Evolutionary conservation across 2,329 filamentous ascomycete genomes (phyloP).

Genomic region (Chlorencoelia australis): DNA sequence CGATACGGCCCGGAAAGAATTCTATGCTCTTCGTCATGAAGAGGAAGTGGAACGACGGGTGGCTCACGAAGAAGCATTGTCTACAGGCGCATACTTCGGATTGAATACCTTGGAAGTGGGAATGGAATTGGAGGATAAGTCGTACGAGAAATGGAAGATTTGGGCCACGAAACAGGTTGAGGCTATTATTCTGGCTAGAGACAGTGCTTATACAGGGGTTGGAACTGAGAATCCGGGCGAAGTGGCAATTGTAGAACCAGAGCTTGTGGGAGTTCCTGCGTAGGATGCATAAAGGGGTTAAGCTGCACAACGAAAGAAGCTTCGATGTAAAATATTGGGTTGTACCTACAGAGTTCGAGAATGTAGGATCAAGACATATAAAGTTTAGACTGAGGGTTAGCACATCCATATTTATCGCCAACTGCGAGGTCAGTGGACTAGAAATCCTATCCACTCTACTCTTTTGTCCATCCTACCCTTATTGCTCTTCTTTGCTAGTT

Average conservation of each 20-base stretch:
- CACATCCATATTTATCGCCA: too few species aligned
- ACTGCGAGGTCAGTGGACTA: constrained; percentile 25
- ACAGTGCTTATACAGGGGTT: constrained; percentile 35
- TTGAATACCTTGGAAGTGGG: constrained; percentile 64
- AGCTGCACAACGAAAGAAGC: too few species aligned
- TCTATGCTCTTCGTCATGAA: constrained; percentile 73
- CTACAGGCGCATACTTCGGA: constrained; percentile 83
- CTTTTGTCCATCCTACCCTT: constrained; percentile 13
- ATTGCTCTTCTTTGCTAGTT: constrained; percentile 24
- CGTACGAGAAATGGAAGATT: constrained; percentile 74
- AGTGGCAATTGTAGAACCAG: too few species aligned
- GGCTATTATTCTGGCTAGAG: constrained; percentile 32
- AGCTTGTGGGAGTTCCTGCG: too few species aligned
- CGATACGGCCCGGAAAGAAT: constrained; percentile 78
- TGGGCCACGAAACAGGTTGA: constrained; percentile 54
- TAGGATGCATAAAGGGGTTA: too few species aligned
- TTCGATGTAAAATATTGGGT: too few species aligned
- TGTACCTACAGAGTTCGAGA: too few species aligned
- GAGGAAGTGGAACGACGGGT: constrained; percentile 77
- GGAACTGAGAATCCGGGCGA: constrained; percentile 28
- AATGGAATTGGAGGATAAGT: constrained; percentile 70
- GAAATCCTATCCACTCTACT: constrained; percentile 25
- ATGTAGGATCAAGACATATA: too few species aligned
- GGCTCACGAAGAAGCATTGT: constrained; percentile 75
- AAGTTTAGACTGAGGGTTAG: too few species aligned